These are phyloP conservation scores for Xylariaceae sp. DNA, from an alignment of 2,329 filamentous ascomycete species.

Conservation along the genomic window DNA sequence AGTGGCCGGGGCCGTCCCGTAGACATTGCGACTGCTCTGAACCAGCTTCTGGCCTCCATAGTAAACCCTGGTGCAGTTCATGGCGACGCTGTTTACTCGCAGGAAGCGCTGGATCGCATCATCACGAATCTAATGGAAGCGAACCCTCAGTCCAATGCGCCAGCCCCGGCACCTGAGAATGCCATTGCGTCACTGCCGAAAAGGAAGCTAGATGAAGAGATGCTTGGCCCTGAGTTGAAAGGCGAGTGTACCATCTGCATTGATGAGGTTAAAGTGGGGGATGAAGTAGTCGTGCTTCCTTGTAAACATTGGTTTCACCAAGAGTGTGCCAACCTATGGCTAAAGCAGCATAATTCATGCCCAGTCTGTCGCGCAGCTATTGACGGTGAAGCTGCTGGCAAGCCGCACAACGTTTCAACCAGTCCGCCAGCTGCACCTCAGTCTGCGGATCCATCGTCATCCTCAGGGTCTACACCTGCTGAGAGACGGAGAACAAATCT, in stretches of 20 bases:
- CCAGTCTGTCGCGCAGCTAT: slow-evolving; percentile 75
- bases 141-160: slow-evolving; percentile 75
- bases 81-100: slow-evolving; percentile 87
- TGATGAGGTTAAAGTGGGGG: slow-evolving; percentile 75
- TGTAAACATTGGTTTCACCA: slow-evolving; percentile 96
- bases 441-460: slow-evolving; percentile 23
- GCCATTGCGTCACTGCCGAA: slow-evolving; percentile 78
- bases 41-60: slow-evolving; percentile 58
- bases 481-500: slow-evolving; percentile 34
- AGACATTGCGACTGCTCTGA: slow-evolving; percentile 49
- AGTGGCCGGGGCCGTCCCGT: slow-evolving; percentile 28
- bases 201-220: slow-evolving; percentile 70
- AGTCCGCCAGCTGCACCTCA: slow-evolving; percentile 6
- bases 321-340: slow-evolving; percentile 80
- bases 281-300: slow-evolving; percentile 77
- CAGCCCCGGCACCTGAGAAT: slow-evolving; percentile 77
- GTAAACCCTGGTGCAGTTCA: slow-evolving; percentile 59
- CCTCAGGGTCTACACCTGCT: slow-evolving; percentile 22
- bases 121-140: slow-evolving; percentile 89
- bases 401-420: slow-evolving; percentile 25
- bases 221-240: slow-evolving; percentile 70
- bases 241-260: slow-evolving; percentile 96
- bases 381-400: slow-evolving; percentile 45
- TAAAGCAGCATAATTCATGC: slow-evolving; percentile 90
- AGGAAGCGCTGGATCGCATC: slow-evolving; percentile 88